Evolutionary conservation across 768 basidiomycete genomes (phyloP), one percentile per base, ranked within the genome.

Genomic region (Mycena crocata): DNA sequence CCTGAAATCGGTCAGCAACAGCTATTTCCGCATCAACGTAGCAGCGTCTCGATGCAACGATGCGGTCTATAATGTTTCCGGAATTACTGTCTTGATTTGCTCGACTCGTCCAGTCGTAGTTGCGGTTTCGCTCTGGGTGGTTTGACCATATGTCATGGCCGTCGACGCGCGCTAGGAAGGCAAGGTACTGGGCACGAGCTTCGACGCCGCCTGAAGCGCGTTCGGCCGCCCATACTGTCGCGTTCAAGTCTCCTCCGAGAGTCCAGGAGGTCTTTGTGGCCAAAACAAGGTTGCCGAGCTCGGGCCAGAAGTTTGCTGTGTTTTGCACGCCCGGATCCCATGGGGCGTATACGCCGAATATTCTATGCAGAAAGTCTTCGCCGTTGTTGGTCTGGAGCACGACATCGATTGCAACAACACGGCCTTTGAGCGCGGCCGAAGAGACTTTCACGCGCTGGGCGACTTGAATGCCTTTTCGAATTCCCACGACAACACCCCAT

Each of bases 261-360:
- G 59, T 12, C 59, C 59, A 61, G 2, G 59, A 61, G 0, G 59
- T 42, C 12, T 15, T 35, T 1, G 58, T 59, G 1, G 7, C 1
- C n/a, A 28, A 23, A 7, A 24, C 3, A 3, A 57, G 44, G 1
- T 45, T 15, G 5, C 31, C 46, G n/a, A 56, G 28, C 9, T 17
- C 54, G 3, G 54, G 39, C 54, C 54, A 56, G 51, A 58, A 58
- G 24, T 59, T 2, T 68, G 70, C 0, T 62, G 71, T 51, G 71
- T 75, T 14, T 68, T 48, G 35, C 0, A 15, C 50, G 4, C 74
- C 74, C 19, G 75, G 76, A 44, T 77, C 69, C 74, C 73, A 77
- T 0, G 74, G 76, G 0, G 75, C 75, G 51, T 77, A 77, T 12
- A 56, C 67, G 0, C 69, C 75, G 30, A 77, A 64, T 13, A 77